Conservation (phyloP, 2,329 filamentous ascomycete species). For the Paraphaeosphaeria minitans region DNA sequence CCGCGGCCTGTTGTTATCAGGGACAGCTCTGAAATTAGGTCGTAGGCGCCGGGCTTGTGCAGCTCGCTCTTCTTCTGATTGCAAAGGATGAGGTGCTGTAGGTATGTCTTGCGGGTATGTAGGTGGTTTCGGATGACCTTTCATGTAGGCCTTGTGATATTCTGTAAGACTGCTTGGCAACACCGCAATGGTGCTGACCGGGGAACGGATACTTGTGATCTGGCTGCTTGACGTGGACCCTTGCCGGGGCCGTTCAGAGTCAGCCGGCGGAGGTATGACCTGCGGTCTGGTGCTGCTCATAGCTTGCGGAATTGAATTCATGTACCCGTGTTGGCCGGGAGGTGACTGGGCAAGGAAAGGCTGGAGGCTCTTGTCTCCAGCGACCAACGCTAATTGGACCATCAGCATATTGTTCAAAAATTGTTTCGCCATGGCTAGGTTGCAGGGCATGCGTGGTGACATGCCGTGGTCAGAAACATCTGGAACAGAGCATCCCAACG, state of each 20-base stretch:
- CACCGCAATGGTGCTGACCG: slow-evolving; percentile 82
- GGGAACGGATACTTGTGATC: slow-evolving; percentile 47
- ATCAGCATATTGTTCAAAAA: slow-evolving; percentile 20
- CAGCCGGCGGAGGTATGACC: slow-evolving; percentile 30
- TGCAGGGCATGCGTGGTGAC: slow-evolving; percentile 17
- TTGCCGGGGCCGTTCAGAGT: slow-evolving; percentile 51
- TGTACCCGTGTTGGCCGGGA: slow-evolving; percentile 55
- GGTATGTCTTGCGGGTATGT: slow-evolving; percentile 28
- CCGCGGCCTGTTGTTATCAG: slow-evolving; percentile 60
- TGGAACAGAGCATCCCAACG: slow-evolving; percentile 6
- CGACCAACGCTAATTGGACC: slow-evolving; percentile 56
- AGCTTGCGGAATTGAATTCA: slow-evolving; percentile 41
- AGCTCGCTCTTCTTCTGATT: slow-evolving; percentile 69
- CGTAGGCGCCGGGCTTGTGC: slow-evolving; percentile 81
- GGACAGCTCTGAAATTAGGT: slow-evolving; percentile 76
- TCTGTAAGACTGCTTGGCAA: slow-evolving; percentile 88
- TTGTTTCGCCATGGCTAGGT: not conserved
- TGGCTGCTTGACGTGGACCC: slow-evolving; percentile 51
- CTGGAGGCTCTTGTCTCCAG: slow-evolving; percentile 56
- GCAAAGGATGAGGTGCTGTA: slow-evolving; percentile 49
- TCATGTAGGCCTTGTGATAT: slow-evolving; percentile 90
- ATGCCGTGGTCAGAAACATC: slow-evolving; percentile 17
- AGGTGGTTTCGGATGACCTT: slow-evolving; percentile 58
- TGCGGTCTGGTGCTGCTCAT: slow-evolving; percentile 44
- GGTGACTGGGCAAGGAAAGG: slow-evolving; percentile 63